A percentile compares a stretch with the other conserved stretches of the same genome.
Evolutionary conservation across 2,329 filamentous ascomycete species (phyloP).

Genomic region (Madurella mycetomatis): DNA sequence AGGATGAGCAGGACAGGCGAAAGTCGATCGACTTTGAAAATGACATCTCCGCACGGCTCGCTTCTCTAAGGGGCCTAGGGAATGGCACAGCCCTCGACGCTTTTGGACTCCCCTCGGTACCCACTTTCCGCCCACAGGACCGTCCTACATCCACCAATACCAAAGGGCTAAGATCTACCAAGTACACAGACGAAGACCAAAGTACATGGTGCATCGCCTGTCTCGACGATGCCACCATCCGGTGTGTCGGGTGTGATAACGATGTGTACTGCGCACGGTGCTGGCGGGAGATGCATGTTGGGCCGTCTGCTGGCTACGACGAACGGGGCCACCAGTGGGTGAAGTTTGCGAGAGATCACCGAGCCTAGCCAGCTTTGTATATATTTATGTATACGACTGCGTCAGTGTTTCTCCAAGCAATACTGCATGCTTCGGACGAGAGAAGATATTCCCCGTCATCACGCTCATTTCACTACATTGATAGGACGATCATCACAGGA

Average conservation of each 20-base stretch:
- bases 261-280: conserved; percentile 74
- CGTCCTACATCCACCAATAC: conserved; percentile 29
- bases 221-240: conserved; percentile 68
- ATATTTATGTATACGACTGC: too few relatives aligned
- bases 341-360: conserved; percentile 41
- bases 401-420: too few relatives aligned
- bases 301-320: conserved; percentile 64
- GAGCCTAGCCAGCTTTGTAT: background rate
- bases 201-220: conserved; percentile 80
- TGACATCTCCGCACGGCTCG: conserved; percentile 49
- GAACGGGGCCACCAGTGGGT: conserved; percentile 66
- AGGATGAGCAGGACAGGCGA: conserved; percentile 19
- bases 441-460: too few relatives aligned
- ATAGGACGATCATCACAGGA: background rate
- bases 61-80: conserved; percentile 42
- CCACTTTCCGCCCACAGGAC: conserved; percentile 45
- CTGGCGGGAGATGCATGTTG: conserved; percentile 76
- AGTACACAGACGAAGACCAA: conserved; percentile 65
- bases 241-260: conserved; percentile 65
- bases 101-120: conserved; percentile 46
- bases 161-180: conserved; percentile 37
- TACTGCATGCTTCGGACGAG: too few relatives aligned
- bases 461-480: too few relatives aligned
- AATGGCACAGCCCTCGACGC: conserved; percentile 25
- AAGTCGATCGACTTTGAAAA: conserved; percentile 35